Conservation (phyloP, 768 basidiomycete genomes). For the Leccinum truebloodii region DNA sequence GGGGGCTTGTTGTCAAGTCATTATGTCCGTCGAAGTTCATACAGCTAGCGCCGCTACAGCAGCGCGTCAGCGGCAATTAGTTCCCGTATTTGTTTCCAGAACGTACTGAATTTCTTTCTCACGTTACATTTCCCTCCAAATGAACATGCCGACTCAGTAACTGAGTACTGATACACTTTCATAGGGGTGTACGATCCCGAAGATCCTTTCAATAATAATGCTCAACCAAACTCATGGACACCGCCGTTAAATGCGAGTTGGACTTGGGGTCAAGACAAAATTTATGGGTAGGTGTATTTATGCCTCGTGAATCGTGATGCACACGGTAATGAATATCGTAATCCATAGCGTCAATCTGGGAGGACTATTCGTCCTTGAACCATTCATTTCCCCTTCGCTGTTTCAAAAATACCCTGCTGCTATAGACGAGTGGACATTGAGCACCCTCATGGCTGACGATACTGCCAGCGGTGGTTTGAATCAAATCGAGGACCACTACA, state of each 20-base stretch:
- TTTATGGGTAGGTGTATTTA: constrained; percentile 53
- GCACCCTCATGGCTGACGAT: constrained; percentile 63
- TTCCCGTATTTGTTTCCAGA: background rate
- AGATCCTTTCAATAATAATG: constrained; percentile 74
- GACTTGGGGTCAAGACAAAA: constrained; percentile 62
- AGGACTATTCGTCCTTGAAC: constrained; percentile 77
- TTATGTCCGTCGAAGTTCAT: background rate
- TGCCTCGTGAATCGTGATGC: constrained; percentile 7
- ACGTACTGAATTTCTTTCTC: background rate
- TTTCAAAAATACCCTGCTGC: constrained; percentile 59
- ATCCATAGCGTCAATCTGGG: constrained; percentile 63
- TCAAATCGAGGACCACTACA: constrained; percentile 75
- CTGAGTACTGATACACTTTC: constrained; percentile 7
- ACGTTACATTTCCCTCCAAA: background rate
- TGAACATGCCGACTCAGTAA: background rate
- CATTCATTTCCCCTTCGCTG: constrained; percentile 68
- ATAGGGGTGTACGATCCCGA: constrained; percentile 67
- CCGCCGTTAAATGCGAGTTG: constrained; percentile 77
- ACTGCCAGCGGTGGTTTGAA: constrained; percentile 60
- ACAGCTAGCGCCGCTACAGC: background rate
- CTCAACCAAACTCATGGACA: constrained; percentile 77
- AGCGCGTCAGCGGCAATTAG: background rate
- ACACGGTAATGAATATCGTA: constrained; percentile 13
- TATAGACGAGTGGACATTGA: constrained; percentile 70
- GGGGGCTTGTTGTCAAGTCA: background rate